phyloP scores from a whole-genome alignment of 2,329 filamentous ascomycete species.

The Fonsecaea pedrosoi region DNA sequence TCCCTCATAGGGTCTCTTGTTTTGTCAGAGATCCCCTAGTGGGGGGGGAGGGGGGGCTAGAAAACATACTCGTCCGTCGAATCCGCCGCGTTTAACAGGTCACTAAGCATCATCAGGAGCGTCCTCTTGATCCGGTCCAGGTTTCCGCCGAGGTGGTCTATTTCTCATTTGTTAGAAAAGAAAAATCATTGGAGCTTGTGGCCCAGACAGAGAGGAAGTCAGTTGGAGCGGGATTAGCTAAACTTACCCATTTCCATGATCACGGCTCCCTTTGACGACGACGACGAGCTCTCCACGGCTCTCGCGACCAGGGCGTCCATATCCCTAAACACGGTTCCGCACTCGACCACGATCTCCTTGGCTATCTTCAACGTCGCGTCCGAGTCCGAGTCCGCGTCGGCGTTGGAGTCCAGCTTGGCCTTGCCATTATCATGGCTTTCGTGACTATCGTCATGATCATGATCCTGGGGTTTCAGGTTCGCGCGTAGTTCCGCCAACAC shows the following conservation, averaged over 20 bases:
- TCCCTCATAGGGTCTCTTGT: too few species aligned
- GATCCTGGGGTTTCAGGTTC: slow-evolving; percentile 29
- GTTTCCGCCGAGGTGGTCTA: slow-evolving; percentile 42
- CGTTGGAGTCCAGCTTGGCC: slow-evolving; percentile 32
- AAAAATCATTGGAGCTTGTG: slow-evolving; percentile 38
- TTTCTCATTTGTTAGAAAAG: slow-evolving; percentile 33
- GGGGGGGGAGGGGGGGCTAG: too few species aligned
- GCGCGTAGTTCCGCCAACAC: slow-evolving; percentile 42
- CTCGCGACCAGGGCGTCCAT: slow-evolving; percentile 37
- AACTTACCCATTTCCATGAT: too few species aligned
- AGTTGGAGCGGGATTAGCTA: too few species aligned
- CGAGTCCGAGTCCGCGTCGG: slow-evolving; percentile 6
- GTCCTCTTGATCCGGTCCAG: slow-evolving; percentile 46
- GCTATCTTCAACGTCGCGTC: slow-evolving; percentile 33
- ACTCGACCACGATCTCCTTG: slow-evolving; percentile 39
- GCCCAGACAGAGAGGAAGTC: background rate
- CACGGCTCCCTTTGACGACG: too few species aligned
- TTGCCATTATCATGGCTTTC: slow-evolving; percentile 33
- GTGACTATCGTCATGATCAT: too few species aligned
- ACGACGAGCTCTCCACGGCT: slow-evolving; percentile 19
- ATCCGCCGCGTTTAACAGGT: slow-evolving; percentile 44
- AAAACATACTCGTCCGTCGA: slow-evolving; percentile 24
- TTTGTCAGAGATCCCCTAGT: too few species aligned
- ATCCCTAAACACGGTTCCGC: slow-evolving; percentile 40
- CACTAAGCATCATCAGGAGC: slow-evolving; percentile 43